A percentile compares a stretch with the other conserved stretches of the same genome.
Evolutionary conservation across 768 basidiomycete genomes (phyloP).

Genomic region (Gyrodon lividus): DNA sequence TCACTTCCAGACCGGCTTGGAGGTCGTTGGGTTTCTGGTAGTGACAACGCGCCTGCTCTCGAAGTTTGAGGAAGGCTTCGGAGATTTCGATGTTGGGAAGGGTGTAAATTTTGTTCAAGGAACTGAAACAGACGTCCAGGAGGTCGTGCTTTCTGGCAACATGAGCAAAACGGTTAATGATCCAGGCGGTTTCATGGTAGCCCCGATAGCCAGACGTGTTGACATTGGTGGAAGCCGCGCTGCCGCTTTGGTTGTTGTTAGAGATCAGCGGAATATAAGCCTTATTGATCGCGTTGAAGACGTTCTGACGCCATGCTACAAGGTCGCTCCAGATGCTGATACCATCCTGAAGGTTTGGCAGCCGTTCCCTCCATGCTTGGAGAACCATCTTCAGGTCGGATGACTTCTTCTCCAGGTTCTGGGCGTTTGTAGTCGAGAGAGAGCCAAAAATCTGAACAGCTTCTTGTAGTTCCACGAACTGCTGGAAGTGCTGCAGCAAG

Average conservation of each 20-base stretch:
- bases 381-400: slow-evolving; percentile 95
- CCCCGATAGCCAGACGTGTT: slow-evolving; percentile 93
- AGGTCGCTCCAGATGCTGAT: slow-evolving; percentile 99
- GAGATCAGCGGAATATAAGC: slow-evolving; percentile 90
- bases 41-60: slow-evolving; percentile 97
- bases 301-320: slow-evolving; percentile 99
- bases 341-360: slow-evolving; percentile 95
- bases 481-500: slow-evolving; percentile 95
- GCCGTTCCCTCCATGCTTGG: slow-evolving; percentile 93
- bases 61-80: slow-evolving; percentile 96
- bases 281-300: slow-evolving; percentile 96
- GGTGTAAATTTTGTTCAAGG: slow-evolving; percentile 96
- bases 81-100: slow-evolving; percentile 99
- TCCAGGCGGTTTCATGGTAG: slow-evolving; percentile 99
- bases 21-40: slow-evolving; percentile 94
- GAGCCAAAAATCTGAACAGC: slow-evolving; percentile 93
- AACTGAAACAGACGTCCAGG: slow-evolving; percentile 92
- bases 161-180: slow-evolving; percentile 98
- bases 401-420: slow-evolving; percentile 92
- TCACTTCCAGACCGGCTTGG: slow-evolving; percentile 93
- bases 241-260: slow-evolving; percentile 49
- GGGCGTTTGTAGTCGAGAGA: slow-evolving; percentile 78
- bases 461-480: slow-evolving; percentile 96
- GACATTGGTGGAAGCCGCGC: slow-evolving; percentile 52
- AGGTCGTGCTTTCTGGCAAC: slow-evolving; percentile 97